A percentile compares a stretch with the other conserved stretches of the same genome.
Conservation (phyloP, 345 rosid species). For the thale cress (Arabidopsis thaliana) region DNA sequence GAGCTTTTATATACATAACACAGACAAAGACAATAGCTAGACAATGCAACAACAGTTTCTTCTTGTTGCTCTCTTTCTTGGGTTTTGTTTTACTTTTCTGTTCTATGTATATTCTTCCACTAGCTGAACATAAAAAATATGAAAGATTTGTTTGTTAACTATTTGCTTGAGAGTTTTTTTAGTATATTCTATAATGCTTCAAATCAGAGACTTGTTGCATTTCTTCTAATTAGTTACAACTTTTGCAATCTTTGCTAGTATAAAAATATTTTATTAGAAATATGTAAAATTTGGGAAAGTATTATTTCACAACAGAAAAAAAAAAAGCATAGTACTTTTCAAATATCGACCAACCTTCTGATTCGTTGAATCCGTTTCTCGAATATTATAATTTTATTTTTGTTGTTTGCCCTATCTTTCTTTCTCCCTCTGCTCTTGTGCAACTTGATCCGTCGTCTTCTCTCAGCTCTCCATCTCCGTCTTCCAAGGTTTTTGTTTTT, state of each 20-base stretch:
- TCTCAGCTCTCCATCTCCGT: conserved; percentile 30
- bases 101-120: conserved; percentile 37
- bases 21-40: conserved; percentile 40
- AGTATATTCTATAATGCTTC: not conserved
- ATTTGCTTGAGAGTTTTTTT: not conserved
- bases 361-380: conserved; percentile 20
- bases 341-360: conserved; percentile 26
- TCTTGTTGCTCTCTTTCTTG: conserved; percentile 31
- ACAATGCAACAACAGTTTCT: conserved; percentile 36
- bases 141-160: conserved; percentile 34
- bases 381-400: not conserved
- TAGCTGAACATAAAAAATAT: conserved; percentile 40
- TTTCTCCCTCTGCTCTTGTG: not conserved
- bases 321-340: not conserved
- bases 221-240: no score
- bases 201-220: not conserved
- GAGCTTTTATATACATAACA: conserved; percentile 24
- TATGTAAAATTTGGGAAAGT: no score
- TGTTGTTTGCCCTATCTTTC: conserved; percentile 21
- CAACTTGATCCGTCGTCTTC: conserved; percentile 32
- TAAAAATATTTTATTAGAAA: no score
- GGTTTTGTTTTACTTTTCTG: conserved; percentile 8
- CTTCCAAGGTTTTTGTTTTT: conserved; percentile 20
- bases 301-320: no score
- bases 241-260: no score